Evolutionary conservation across 805 yeast species (phyloP), one percentile per base, ranked within the genome.

Genomic region (Wickerhamomyces kurtzmanii): DNA sequence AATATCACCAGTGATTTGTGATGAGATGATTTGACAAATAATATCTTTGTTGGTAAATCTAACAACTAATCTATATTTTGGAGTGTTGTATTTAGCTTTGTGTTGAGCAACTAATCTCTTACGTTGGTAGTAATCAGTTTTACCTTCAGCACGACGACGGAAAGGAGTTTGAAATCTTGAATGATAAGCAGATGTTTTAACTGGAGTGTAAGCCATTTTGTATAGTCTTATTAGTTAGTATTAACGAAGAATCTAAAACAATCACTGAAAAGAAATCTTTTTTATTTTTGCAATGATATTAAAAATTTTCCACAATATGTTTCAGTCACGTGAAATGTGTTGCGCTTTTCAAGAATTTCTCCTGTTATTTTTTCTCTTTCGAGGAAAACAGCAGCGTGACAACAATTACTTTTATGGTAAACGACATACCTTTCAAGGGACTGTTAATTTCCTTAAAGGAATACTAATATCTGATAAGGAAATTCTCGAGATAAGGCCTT

Each of bases 131-230:
- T 87, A 91, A 68, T 91, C 98, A 62, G 98, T 91, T 79, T 91
- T 91, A 74, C 98, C 98, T 74, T 91, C 96, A 66, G 94, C 84
- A 82, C 98, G 84, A 79, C 98, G 87, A 71, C 98, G 86, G 95
- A 87, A 91, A 49, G 97, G 96, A 65, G 98, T 91, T 76, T 91
- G 98, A 94, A 77, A 91, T 68, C 98, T 87, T 61, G 96, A 86
- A 76, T 76, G 84, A 89, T 91, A 91, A 50, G 96, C 89, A 58
- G 94, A 77, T 61, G 74, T 68, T 49, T 66, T 55, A 47, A 61
- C 54, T 58, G 71, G 73, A 55, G 65, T 65, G 85, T 84, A 84
- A 55, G 73, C 72, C 94, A 84, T 84, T 65, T 56, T 73, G 32
- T 8, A 12, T 24, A n/a, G 12, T 24, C 3, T 23, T 26, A 10